Conservation (phyloP, 768 basidiomycete genomes). For the Auriculariales sp. region DNA sequence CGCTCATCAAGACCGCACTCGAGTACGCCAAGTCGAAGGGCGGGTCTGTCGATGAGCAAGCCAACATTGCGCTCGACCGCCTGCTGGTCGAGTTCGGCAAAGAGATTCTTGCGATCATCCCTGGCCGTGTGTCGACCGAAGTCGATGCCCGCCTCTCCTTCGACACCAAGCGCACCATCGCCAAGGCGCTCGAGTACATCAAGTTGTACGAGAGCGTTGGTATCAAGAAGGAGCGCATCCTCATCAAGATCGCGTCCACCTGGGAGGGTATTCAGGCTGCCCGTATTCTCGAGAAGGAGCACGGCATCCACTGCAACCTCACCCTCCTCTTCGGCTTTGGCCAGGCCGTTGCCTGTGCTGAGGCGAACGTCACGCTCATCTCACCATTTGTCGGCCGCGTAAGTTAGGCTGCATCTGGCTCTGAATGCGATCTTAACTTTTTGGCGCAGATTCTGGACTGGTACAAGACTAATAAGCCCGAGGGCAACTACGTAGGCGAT, state of each 20-base stretch:
- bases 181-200: constrained; percentile 67
- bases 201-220: constrained; percentile 90
- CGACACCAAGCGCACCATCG: constrained; percentile 84
- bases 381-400: constrained; percentile 98
- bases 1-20: constrained; percentile 65
- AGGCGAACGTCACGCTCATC: constrained; percentile 95
- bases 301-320: constrained; percentile 96
- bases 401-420: constrained; percentile 20
- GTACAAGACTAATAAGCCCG: constrained; percentile 82
- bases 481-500: constrained; percentile 78
- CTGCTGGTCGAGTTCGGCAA: constrained; percentile 95
- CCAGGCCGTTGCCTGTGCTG: constrained; percentile 97
- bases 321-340: constrained; percentile 97
- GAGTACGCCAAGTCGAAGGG: constrained; percentile 68
- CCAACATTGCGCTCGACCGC: constrained; percentile 73
- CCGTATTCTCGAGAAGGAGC: constrained; percentile 81
- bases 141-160: constrained; percentile 97
- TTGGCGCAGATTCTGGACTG: constrained; percentile 81
- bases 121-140: constrained; percentile 97
- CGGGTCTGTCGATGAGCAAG: constrained; percentile 57
- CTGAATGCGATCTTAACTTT: constrained; percentile 7
- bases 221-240: constrained; percentile 81
- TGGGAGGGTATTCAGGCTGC: constrained; percentile 99
- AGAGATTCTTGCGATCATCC: constrained; percentile 89
- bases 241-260: constrained; percentile 99